phyloP scores from a whole-genome alignment of 2,329 filamentous ascomycete species.

The Ophiostoma fasciatum region DNA sequence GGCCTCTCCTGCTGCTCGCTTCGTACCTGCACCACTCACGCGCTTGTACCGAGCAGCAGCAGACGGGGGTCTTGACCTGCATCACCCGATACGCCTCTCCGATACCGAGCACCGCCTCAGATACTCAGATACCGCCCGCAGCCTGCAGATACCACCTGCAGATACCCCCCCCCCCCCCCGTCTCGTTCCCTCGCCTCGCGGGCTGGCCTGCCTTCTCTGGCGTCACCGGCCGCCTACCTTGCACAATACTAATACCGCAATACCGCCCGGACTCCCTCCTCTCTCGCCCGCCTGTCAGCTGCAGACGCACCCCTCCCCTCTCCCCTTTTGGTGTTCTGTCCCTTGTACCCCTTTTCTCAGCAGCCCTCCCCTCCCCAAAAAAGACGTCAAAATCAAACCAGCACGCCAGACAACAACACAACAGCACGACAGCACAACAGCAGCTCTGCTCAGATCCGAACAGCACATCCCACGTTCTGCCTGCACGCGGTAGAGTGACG shows the following conservation, averaged over 20 bases:
- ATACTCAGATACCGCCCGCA: too few species aligned
- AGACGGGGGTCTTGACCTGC: too few species aligned
- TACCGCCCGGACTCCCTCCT: slow-evolving; percentile 1
- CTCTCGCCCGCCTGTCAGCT: not conserved
- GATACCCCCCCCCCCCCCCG: not conserved
- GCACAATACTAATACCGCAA: slow-evolving; percentile 2
- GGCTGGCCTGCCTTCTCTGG: slow-evolving; percentile 1
- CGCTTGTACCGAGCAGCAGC: too few species aligned
- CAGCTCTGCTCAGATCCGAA: too few species aligned
- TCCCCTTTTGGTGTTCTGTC: not conserved
- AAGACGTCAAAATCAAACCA: not conserved
- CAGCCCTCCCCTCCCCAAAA: slow-evolving; percentile 1
- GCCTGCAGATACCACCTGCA: too few species aligned
- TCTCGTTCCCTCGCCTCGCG: not conserved
- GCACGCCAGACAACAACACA: not conserved
- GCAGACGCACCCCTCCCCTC: slow-evolving; percentile 1
- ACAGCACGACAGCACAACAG: not conserved
- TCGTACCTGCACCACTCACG: too few species aligned
- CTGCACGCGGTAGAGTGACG: not conserved
- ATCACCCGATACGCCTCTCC: too few species aligned
- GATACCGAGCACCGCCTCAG: too few species aligned
- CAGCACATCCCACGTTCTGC: not conserved
- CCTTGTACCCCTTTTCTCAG: not conserved
- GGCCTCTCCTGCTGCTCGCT: too few species aligned
- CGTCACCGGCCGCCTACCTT: slow-evolving; percentile 1